These are phyloP conservation scores for Colletotrichum destructivum DNA, from an alignment of 2,329 filamentous ascomycete species.

Conservation along the genomic window DNA sequence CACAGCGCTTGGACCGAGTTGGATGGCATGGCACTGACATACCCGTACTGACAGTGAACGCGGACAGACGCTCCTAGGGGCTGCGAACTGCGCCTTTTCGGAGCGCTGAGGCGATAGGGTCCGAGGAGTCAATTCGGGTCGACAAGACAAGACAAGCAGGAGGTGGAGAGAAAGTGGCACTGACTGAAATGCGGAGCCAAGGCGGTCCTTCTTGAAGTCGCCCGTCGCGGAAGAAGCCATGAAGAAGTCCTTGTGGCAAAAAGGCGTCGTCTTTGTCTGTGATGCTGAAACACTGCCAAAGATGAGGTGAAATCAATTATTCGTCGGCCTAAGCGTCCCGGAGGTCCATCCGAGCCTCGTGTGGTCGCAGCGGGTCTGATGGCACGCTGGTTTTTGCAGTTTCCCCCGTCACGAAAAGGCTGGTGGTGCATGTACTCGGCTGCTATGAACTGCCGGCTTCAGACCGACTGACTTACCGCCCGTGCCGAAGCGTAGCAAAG, in stretches of 20 bases:
- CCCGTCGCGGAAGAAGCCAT: constrained; percentile 9
- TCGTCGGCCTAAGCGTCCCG: constrained; percentile 28
- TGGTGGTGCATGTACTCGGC: not conserved
- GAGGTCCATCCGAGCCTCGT: constrained; percentile 30
- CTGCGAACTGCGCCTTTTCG: constrained; percentile 16
- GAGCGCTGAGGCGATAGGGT: constrained; percentile 14
- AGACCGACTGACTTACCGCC: not conserved
- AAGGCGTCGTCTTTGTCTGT: constrained; percentile 41
- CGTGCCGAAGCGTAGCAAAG: constrained; percentile 4
- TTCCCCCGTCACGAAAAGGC: constrained; percentile 9
- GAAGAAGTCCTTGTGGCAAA: constrained; percentile 33
- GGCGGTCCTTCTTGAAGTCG: not conserved
- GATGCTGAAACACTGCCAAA: constrained; percentile 39
- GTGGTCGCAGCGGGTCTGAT: constrained; percentile 22
- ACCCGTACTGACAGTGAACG: constrained; percentile 2
- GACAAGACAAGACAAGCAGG: not conserved
- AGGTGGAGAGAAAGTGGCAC: constrained; percentile 4
- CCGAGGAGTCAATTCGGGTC: constrained; percentile 14
- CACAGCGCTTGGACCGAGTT: constrained; percentile 7
- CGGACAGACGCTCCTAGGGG: not conserved
- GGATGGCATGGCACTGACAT: constrained; percentile 27
- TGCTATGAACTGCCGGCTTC: constrained; percentile 23
- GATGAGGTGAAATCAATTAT: constrained; percentile 39
- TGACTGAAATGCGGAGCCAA: constrained; percentile 9
- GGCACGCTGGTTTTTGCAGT: constrained; percentile 4